Evolutionary conservation across 208 protist species (phyloP).

Genomic region (Herpetomonas muscarum): DNA sequence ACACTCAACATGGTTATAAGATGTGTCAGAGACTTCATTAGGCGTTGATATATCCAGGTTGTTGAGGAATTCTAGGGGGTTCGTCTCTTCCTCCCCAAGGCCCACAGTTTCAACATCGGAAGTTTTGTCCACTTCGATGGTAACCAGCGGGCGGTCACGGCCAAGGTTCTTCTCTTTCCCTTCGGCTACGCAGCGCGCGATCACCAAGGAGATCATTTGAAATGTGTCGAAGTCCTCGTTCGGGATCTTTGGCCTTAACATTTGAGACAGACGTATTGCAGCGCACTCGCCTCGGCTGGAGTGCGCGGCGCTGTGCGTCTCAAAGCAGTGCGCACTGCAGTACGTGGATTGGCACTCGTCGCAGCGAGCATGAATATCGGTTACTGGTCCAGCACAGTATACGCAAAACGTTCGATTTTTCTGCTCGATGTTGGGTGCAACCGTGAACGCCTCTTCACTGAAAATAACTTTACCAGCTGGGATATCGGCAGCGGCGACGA

Average conservation of each 20-base stretch:
- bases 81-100: slow-evolving; percentile 8
- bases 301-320: slow-evolving; percentile 5
- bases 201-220: slow-evolving; percentile 17
- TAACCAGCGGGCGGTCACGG: neutral
- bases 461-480: slow-evolving; percentile 23
- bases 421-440: slow-evolving; percentile 14
- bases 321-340: slow-evolving; percentile 18
- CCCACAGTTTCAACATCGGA: slow-evolving; percentile 20
- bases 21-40: slow-evolving; percentile 1
- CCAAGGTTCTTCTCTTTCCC: slow-evolving; percentile 8
- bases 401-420: slow-evolving; percentile 14
- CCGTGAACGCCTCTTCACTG: slow-evolving; percentile 22
- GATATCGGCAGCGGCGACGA: slow-evolving; percentile 21
- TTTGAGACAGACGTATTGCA: slow-evolving; percentile 14
- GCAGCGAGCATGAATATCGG: slow-evolving; percentile 4
- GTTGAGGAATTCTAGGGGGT: slow-evolving; percentile 18
- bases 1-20: slow-evolving; percentile 32
- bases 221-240: slow-evolving; percentile 31
- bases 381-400: slow-evolving; percentile 12
- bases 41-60: neutral
- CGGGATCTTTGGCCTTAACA: slow-evolving; percentile 5
- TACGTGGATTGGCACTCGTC: slow-evolving; percentile 11
- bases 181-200: slow-evolving; percentile 19
- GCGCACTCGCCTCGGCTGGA: slow-evolving; percentile 19
- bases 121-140: neutral